Conservation (phyloP, 2,329 filamentous ascomycete species). For the Myriosclerotinia curreyana region DNA sequence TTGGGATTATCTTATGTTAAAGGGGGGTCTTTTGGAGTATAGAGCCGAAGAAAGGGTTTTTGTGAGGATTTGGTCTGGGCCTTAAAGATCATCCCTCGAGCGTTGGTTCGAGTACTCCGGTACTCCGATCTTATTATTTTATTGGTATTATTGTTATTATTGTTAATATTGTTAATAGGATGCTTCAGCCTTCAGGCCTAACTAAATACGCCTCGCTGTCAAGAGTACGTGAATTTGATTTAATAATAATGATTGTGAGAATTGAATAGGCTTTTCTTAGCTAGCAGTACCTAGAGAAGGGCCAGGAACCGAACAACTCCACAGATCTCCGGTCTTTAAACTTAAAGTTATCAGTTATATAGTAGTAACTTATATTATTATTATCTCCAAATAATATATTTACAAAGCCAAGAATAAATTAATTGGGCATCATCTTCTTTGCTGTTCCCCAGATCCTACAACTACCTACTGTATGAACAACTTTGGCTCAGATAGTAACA, state of each 20-base stretch:
- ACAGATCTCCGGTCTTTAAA: constrained; percentile 3
- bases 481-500: constrained; percentile 12
- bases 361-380: too few relatives aligned
- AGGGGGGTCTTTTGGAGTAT: not conserved
- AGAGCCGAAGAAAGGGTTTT: not conserved
- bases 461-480: constrained; percentile 10
- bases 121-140: not conserved
- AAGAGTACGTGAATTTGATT: too few relatives aligned
- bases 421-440: not conserved
- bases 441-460: constrained; percentile 6
- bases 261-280: not conserved
- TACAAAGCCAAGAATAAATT: not conserved
- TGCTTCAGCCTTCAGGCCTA: too few relatives aligned
- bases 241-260: not conserved
- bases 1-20: not conserved
- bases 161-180: too few relatives aligned
- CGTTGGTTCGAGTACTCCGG: constrained; percentile 9
- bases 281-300: not conserved
- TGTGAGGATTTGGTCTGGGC: not conserved
- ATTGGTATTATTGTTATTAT: not conserved
- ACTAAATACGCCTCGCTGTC: too few relatives aligned
- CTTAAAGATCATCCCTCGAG: constrained; percentile 8
- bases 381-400: not conserved
- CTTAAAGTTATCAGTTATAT: not conserved
- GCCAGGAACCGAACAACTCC: constrained; percentile 1